phyloP scores from a whole-genome alignment of 441 rosid species.

The Arabidopsis lyrata region DNA sequence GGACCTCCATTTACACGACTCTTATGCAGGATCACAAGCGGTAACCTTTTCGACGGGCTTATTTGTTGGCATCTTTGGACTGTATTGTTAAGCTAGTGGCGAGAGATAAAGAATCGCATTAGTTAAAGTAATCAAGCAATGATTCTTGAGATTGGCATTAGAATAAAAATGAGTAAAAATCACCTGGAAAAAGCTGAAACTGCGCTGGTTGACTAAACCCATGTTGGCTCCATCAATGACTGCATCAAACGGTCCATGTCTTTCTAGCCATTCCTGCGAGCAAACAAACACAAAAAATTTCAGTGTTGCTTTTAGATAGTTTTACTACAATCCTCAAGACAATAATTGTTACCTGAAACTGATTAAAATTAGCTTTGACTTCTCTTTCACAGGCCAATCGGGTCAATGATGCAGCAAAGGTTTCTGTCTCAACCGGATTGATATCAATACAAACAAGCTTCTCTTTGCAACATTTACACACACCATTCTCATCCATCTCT shows the following conservation, averaged over 20 bases:
- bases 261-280: slow-evolving; percentile 76
- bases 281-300: slow-evolving; percentile 39
- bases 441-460: slow-evolving; percentile 94
- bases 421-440: slow-evolving; percentile 80
- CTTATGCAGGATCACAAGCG: slow-evolving; percentile 84
- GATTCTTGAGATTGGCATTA: slow-evolving; percentile 13
- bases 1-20: slow-evolving; percentile 76
- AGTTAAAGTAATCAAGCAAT: slow-evolving; percentile 8
- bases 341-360: slow-evolving; percentile 64
- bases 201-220: slow-evolving; percentile 58
- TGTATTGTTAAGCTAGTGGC: slow-evolving; percentile 65
- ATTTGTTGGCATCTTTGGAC: slow-evolving; percentile 59
- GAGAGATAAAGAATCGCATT: slow-evolving; percentile 15
- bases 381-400: slow-evolving; percentile 73
- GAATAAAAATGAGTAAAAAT: slow-evolving; percentile 9
- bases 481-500: slow-evolving; percentile 70
- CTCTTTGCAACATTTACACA: slow-evolving; percentile 75
- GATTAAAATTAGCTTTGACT: slow-evolving; percentile 61
- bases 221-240: slow-evolving; percentile 91
- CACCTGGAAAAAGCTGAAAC: slow-evolving; percentile 75
- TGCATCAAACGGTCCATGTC: slow-evolving; percentile 93
- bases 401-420: slow-evolving; percentile 70
- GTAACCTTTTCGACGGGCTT: slow-evolving; percentile 78
- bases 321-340: slow-evolving; percentile 29
- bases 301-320: slow-evolving; percentile 11